Base-by-base conservation (phyloP, 106 monocot species). In the Allium sativum region DNA sequence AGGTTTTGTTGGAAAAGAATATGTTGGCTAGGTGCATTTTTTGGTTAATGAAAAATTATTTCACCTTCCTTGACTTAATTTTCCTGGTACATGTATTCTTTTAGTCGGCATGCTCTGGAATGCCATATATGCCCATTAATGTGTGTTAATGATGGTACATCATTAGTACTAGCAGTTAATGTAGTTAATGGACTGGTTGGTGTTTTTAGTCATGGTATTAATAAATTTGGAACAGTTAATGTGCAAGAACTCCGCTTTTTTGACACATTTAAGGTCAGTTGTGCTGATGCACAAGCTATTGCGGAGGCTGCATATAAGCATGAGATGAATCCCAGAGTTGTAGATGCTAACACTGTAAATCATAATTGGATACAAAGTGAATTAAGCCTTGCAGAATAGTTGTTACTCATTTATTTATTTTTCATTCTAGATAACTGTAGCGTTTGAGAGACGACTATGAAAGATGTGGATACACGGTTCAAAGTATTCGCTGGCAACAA, bases 231-330 rank as follows among this genome's bases (percentile, higher is more conserved):
- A 18, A 84, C 82, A 7, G 96, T 78, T 43, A 80, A 69, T 12
- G 84, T 91, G 18, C 96, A 90, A 68, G 87, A 82, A 0, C 82
- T 87, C 60, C 91, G 90, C 22, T 96, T 96, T 75, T 96, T 96
- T 73, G 96, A 96, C 64, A 96, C 96, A 0, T 87, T 96, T 51
- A 96, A 91, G 76, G 70, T 91, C 48, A 84, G 54, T 14, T 79
- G 74, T 45, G 52, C 84, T 45, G 78, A 96, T 70, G 81, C 96
- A 11, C 63, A 80, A 20, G 81, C 82, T 10, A 79, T 96, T 62
- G 87, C 87, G 14, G 81, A 91, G 40, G 67, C 66, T 53, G 90
- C 96, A 51, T 69, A 57, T 48, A 87, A 84, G 64, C 64, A 79
- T 53, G 90, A 87, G 72, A 91, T 96, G 59, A 96, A 96, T 67